Conservation (phyloP, 1,284 basidiomycete species). For the Moniliella sp. region DNA sequence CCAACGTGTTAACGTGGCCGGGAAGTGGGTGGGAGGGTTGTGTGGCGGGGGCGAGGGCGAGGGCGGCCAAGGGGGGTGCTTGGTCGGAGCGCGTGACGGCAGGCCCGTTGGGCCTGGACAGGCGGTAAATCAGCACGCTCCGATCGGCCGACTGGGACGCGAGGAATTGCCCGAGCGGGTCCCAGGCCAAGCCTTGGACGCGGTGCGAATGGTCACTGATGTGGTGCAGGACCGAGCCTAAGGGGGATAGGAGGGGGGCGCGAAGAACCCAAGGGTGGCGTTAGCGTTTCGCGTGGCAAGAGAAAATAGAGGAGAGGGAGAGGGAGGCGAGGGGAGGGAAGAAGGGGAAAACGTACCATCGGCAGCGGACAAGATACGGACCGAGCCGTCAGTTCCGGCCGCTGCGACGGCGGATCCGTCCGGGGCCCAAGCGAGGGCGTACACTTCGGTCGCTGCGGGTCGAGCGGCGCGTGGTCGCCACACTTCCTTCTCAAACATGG, state of each 20-base stretch:
- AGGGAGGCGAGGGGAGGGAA: not conserved
- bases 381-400: constrained; percentile 86
- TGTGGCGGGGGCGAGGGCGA: no score
- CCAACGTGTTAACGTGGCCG: no score
- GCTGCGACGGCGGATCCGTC: constrained; percentile 77
- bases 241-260: constrained; percentile 48
- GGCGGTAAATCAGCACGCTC: constrained; percentile 20
- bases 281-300: constrained; percentile 61
- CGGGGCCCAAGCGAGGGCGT: constrained; percentile 91
- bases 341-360: constrained; percentile 39
- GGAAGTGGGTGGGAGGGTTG: no score
- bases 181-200: constrained; percentile 32
- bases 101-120: constrained; percentile 35
- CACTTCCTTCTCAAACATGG: constrained; percentile 72
- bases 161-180: constrained; percentile 24
- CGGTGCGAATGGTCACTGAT: constrained; percentile 30
- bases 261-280: constrained; percentile 79
- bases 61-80: no score
- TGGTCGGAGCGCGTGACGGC: not conserved
- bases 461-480: constrained; percentile 80
- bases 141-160: constrained; percentile 31
- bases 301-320: not conserved
- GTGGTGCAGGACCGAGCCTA: constrained; percentile 19
- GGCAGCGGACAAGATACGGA: constrained; percentile 54
- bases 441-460: constrained; percentile 49